Evolutionary conservation across 2,329 filamentous ascomycete genomes (phyloP), one percentile per base, ranked within the genome.

Genomic region (Exophiala lecanii-corni): DNA sequence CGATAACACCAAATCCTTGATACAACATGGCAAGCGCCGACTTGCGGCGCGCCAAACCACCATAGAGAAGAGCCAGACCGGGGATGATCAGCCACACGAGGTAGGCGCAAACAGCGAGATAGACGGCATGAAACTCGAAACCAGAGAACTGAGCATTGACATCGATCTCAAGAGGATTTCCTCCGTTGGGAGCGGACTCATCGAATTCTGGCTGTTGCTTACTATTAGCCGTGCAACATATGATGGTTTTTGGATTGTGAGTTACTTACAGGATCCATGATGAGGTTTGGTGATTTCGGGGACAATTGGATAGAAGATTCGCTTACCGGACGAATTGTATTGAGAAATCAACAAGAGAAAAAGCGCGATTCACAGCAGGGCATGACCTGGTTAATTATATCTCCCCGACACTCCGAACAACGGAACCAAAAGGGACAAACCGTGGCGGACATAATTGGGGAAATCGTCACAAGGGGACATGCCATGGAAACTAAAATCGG

Each of bases 41-140:
- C 63, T 81, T 82, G 49, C 78, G 68, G 19, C 78, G 71, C 4
- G 78, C 72, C n/a, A 84, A 69, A 41, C 79, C 79, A 45, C 76
- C 74, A 61, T 83, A 83, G 0, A 83, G 64, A 9, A 84, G 68
- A 32, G 78, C 79, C 51, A 83, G 78, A 15, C 78, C 79, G 0
- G 79, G 79, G 43, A 82, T 79, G 57, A 83, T 83, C 39, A 82
- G 62, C 73, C 75, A 82, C 40, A 82, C 78, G 39, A 82, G 68
- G 60, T 76, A 80, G 12, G 64, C 68, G 57, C 76, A 80, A 53
- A 78, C 67, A 43, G 75, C 59, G 30, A 78, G 67, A 55, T 80
- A 82, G 20, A 70, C 70, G 59, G 81, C 80, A 56, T 82, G 72
- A 61, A 69, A 79, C 57, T 82, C 77, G 43, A 72, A 63, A 7